Base-by-base conservation (phyloP, 495 filamentous ascomycete genomes). In the Aspergillus diversus region DNA sequence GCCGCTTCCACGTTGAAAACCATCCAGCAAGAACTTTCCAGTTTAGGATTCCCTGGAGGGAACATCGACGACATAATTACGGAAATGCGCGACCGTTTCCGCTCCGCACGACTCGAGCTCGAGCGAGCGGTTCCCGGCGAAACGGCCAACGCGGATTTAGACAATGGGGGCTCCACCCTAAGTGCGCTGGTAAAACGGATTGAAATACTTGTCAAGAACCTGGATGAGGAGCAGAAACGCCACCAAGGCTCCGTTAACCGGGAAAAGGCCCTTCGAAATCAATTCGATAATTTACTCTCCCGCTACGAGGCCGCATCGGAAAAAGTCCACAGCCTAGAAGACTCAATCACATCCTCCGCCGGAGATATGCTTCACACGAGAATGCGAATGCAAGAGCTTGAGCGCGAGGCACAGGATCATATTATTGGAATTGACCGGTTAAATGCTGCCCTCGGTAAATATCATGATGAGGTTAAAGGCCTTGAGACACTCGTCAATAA, bases 71-170 rank as follows among this genome's bases (percentile, higher is more conserved):
- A 84, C n/a, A 78, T 83, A 31, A 65, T 91, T 7, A 51, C 73
- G 0, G 76, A 82, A 1, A 81, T 91, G 21, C 76, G 76, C 16
- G 39, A 68, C 15, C 73, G 79, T 27, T 86, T 92, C 71, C 84
- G 88, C n/a, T 65, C 81, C n/a, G 88, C 89, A 4, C 84, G 89
- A 5, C 76, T 92, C 1, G 83, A 88, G 32, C 79, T 92, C 6
- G 90, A 92, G 63, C 84, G 86, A 65, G 74, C 88, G 3, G 79
- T 86, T 0, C 90, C 89, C 0, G 89, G 88, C 5, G 89, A 92
- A 66, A 73, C 79, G 68, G 16, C 85, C 63, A 37, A 79, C 76
- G 55, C 77, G 59, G 37, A 81, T 58, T 51, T 81, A 15, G 57
- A 69, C n/a, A 62, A 78, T 46, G 79, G 75, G 2, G 71, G 68